Base-by-base conservation (phyloP, 176 grass and related monocot species). In the Tillandsia fasciculata region DNA sequence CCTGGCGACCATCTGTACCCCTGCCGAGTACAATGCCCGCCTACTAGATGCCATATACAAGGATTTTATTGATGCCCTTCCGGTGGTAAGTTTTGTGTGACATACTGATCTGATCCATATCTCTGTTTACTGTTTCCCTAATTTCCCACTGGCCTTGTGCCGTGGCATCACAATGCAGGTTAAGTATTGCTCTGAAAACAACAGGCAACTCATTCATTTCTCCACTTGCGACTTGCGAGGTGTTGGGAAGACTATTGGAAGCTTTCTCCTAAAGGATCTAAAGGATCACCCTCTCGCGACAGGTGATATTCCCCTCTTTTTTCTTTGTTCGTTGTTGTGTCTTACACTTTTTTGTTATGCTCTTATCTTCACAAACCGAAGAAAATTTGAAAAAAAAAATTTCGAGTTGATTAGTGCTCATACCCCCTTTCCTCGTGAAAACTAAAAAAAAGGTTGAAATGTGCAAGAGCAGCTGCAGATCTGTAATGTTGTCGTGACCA, bases 161-260 rank as follows among this genome's bases (percentile, higher is more conserved):
- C 27, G 13, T 59, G 52, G 14, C 29, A 52, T 15, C 65, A 64
- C 11, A 74, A 26, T 81, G 29, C 73, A 96, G 92, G 92, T 85
- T 22, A 97, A 87, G 68, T 97, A 92, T 82, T 97, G 93, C 89
- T 97, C 93, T 12, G 89, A 97, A 74, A 96, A 97, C 75, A 76
- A 48, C 84, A 97, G 92, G 74, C 88, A 89, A 14, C 86, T 97
- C 33, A 97, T 97, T 74, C 93, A 97, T 76, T 97, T 97, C 78
- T 97, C 93, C 65, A 20, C 20, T 20, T 20, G 20, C 20, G 20
- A 97, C 93, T n/a, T 97, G 93, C 69, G 93, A 97, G 79, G 81
- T 97, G 52, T 97, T 74, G 93, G 93, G 57, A 97, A 97, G 80
- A 97, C 93, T 67, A 76, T 97, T 27, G 93, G 93, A 59, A 87